Evolutionary conservation across 2,329 filamentous ascomycete genomes (phyloP).

Genomic region (Fusarium zealandicum): DNA sequence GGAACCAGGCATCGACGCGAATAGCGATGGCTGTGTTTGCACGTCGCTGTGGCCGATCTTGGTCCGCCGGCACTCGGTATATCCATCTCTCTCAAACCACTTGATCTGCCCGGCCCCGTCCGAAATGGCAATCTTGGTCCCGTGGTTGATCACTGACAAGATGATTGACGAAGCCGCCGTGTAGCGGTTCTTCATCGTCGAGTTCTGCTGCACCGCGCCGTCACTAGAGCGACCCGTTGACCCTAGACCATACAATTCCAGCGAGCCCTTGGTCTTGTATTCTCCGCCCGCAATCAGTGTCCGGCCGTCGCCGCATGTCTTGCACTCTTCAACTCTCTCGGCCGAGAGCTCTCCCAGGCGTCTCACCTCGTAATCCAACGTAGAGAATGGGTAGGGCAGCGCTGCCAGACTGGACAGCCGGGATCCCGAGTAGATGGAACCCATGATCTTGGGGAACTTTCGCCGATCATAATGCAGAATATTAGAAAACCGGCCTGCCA

Average conservation of each 20-base stretch:
- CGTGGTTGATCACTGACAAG: slow-evolving; percentile 81
- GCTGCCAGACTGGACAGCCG: slow-evolving; percentile 76
- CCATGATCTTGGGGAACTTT: slow-evolving; percentile 78
- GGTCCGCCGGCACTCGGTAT: slow-evolving; percentile 63
- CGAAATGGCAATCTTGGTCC: slow-evolving; percentile 80
- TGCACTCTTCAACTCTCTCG: slow-evolving; percentile 61
- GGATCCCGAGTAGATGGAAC: slow-evolving; percentile 84
- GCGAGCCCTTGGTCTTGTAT: slow-evolving; percentile 88
- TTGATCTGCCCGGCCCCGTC: slow-evolving; percentile 85
- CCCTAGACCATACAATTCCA: slow-evolving; percentile 81
- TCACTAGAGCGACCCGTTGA: slow-evolving; percentile 40
- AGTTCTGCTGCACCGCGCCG: slow-evolving; percentile 49
- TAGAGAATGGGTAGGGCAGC: slow-evolving; percentile 72
- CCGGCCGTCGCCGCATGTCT: slow-evolving; percentile 60
- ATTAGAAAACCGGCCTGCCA: slow-evolving; percentile 87
- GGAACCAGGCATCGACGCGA: slow-evolving; percentile 58
- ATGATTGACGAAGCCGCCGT: slow-evolving; percentile 82
- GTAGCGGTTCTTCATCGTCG: slow-evolving; percentile 78
- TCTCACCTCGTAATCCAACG: slow-evolving; percentile 65
- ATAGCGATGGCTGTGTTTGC: slow-evolving; percentile 56
- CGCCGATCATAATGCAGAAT: slow-evolving; percentile 90
- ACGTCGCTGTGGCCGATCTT: slow-evolving; percentile 63
- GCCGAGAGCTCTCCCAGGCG: slow-evolving; percentile 62
- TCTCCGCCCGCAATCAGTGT: slow-evolving; percentile 85
- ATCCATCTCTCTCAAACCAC: slow-evolving; percentile 89